Base-by-base conservation (phyloP, 768 basidiomycete genomes). In the Daedaleopsis nitida region DNA sequence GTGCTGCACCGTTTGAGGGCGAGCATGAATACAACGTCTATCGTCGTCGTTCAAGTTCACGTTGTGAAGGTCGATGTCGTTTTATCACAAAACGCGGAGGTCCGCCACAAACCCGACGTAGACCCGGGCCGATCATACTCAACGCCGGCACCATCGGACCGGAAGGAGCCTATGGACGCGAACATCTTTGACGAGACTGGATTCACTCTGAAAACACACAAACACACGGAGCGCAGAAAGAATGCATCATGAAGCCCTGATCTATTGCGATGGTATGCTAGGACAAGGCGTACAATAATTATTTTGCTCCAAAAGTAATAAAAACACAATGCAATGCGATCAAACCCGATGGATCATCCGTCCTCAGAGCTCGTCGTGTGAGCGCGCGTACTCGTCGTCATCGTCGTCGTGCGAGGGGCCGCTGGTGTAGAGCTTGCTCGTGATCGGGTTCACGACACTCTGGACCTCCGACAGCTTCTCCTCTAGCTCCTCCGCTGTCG, bases 401-500 rank as follows among this genome's bases (percentile, higher is more conserved):
- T 76, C 77, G 52, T 79, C 79, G 24, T 73, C 75, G 9, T 68
- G 70, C n/a, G 47, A 6, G 43, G 58, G 56, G 47, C 67, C 62
- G 52, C 77, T 75, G 37, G 76, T 73, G 75, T 92, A 92, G 54
- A 93, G 77, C 78, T 95, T 94, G 72, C 86, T 84, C 56, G 94
- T 93, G 76, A 96, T 95, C 53, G 94, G 94, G 73, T 83, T 83
- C 57, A 94, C 88, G 39, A 89, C 77, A 57, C 81, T 77, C 72
- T 93, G 92, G 34, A 94, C 81, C 76, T 91, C 67, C 27, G 63
- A 27, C 68, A 96, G 78, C 81, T 96, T 94, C 82, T 97, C 96
- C 74, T 98, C 95, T 32, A 95, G 79, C 60, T 96, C 94, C 73
- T 96, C 96, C 52, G 88, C 87, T 32, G 83, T 82, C 24, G 96